Conservation (phyloP, 306 rosid genomes). For the Arachis hypogaea region DNA sequence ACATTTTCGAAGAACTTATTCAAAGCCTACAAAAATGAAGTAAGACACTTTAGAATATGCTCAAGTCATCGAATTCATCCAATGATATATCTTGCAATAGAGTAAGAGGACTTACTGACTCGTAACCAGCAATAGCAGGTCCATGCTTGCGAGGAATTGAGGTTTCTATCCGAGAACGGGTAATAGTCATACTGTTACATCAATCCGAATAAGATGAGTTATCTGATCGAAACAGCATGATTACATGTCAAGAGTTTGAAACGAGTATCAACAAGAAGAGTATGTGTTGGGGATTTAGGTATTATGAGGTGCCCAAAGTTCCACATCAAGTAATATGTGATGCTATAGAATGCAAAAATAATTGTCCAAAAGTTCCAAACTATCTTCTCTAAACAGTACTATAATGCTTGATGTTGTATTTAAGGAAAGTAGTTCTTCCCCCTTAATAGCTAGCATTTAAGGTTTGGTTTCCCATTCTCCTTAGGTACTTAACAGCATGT, state of each 20-base stretch:
- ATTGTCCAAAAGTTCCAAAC: constrained; percentile 9
- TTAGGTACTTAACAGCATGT: background rate
- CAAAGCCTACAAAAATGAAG: constrained; percentile 72
- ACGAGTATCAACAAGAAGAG: background rate
- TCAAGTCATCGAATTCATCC: constrained; percentile 29
- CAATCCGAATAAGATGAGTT: background rate
- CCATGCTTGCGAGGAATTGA: constrained; percentile 99
- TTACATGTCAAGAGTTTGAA: too few species aligned
- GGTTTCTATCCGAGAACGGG: constrained; percentile 89
- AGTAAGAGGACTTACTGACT: constrained; percentile 59
- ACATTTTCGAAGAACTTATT: constrained; percentile 90
- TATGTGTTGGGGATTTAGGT: too few species aligned
- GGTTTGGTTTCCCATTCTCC: too few species aligned
- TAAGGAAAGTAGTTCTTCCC: too few species aligned
- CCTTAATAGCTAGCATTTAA: too few species aligned
- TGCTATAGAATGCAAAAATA: background rate
- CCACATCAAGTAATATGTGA: too few species aligned
- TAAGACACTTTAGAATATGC: constrained; percentile 33
- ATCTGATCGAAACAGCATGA: too few species aligned
- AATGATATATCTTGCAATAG: constrained; percentile 26
- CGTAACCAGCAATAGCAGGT: constrained; percentile 93
- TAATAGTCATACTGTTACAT: constrained; percentile 75
- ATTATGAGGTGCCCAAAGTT: too few species aligned
- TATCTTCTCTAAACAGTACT: constrained; percentile 16
- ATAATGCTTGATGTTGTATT: background rate